phyloP scores from a whole-genome alignment of 2,329 filamentous ascomycete species.

The Fusarium citri region DNA sequence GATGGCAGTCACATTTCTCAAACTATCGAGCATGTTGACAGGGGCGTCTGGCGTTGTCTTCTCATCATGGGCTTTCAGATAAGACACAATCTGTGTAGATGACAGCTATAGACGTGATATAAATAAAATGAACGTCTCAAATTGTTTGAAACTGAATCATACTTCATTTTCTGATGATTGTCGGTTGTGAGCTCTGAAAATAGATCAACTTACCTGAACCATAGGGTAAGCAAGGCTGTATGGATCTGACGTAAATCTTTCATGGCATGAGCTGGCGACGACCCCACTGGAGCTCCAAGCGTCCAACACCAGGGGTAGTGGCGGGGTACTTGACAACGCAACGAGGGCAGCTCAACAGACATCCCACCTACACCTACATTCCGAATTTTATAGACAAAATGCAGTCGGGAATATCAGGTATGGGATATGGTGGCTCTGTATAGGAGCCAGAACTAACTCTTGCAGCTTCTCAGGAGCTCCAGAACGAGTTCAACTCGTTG shows the following conservation, averaged over 20 bases:
- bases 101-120: not conserved
- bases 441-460: slow-evolving; percentile 1
- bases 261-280: slow-evolving; percentile 28
- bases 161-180: not conserved
- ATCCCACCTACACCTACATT: slow-evolving; percentile 24
- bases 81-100: not conserved
- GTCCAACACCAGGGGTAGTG: slow-evolving; percentile 34
- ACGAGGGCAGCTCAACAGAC: slow-evolving; percentile 30
- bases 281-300: slow-evolving; percentile 39
- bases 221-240: slow-evolving; percentile 35
- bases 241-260: slow-evolving; percentile 10
- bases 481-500: slow-evolving; percentile 77
- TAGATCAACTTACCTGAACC: not conserved
- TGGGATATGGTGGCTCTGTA: slow-evolving; percentile 1
- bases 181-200: not conserved
- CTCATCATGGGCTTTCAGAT: not conserved
- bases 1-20: not conserved
- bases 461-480: slow-evolving; percentile 80
- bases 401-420: slow-evolving; percentile 85
- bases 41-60: not conserved
- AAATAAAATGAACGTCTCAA: not conserved
- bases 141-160: too few relatives aligned
- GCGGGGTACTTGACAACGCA: slow-evolving; percentile 45
- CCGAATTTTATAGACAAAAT: slow-evolving; percentile 56
- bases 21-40: not conserved